These are phyloP conservation scores for Teratosphaeria epicoccoides DNA, from an alignment of 2,329 filamentous ascomycete genomes.

Conservation along the genomic window DNA sequence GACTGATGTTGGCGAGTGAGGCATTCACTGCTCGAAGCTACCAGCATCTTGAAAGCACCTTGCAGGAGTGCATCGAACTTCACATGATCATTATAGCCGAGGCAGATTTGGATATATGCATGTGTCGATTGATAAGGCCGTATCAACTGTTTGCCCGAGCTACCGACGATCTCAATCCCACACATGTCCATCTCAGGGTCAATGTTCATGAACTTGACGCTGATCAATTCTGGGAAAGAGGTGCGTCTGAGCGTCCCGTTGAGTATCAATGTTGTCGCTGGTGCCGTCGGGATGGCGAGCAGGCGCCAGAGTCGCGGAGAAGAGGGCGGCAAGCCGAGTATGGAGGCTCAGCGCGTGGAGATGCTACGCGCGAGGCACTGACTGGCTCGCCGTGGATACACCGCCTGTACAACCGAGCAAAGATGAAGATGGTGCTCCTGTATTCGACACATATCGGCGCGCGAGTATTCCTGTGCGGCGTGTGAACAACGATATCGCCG, in stretches of 20 bases:
- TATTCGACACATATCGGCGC: not conserved
- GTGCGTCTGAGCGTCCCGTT: no score
- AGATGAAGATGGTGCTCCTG: not conserved
- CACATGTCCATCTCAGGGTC: not conserved
- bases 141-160: not conserved
- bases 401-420: not conserved
- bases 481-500: not conserved
- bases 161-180: not conserved
- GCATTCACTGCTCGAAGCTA: not conserved
- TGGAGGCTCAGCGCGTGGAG: not conserved
- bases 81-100: not conserved
- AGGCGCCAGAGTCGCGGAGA: not conserved
- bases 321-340: not conserved
- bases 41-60: not conserved
- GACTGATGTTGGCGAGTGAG: no score
- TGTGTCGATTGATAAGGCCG: not conserved
- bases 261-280: not conserved
- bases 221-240: no score
- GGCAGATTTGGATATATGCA: not conserved
- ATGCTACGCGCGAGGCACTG: not conserved
- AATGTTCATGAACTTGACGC: not conserved
- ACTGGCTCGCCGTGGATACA: not conserved
- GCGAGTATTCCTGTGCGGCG: not conserved
- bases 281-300: not conserved
- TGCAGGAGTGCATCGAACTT: not conserved